A percentile compares a stretch with the other conserved stretches of the same genome.
phyloP scores from a whole-genome alignment of 495 filamentous ascomycete genomes.

The Aspergillus bertholletiae region DNA sequence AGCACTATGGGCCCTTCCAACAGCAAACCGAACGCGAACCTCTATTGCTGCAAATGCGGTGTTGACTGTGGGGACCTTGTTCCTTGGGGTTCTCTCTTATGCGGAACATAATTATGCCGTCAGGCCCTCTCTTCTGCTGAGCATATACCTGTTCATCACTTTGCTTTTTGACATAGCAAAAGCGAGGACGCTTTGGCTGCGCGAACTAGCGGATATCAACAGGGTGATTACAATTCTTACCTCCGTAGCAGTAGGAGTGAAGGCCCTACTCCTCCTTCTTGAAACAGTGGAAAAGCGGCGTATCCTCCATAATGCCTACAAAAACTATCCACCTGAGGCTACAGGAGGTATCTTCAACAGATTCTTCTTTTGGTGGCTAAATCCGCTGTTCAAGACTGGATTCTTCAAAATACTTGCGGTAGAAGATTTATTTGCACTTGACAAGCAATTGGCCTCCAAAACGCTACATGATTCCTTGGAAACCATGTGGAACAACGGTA shows the following conservation, averaged over 20 bases:
- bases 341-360: slow-evolving; percentile 51
- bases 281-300: slow-evolving; percentile 54
- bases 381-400: slow-evolving; percentile 48
- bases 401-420: slow-evolving; percentile 39
- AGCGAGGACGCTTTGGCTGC: slow-evolving; percentile 56
- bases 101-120: slow-evolving; percentile 54
- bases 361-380: slow-evolving; percentile 58
- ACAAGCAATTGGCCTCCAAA: slow-evolving; percentile 43
- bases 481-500: slow-evolving; percentile 27
- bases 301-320: slow-evolving; percentile 42
- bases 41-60: slow-evolving; percentile 48
- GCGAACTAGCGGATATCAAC: slow-evolving; percentile 29
- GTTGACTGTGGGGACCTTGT: slow-evolving; percentile 34
- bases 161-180: slow-evolving; percentile 56
- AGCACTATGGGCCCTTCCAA: slow-evolving; percentile 43
- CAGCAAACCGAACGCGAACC: slow-evolving; percentile 27
- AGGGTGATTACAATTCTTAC: slow-evolving; percentile 42
- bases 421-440: slow-evolving; percentile 43
- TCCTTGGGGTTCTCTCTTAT: slow-evolving; percentile 48
- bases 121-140: slow-evolving; percentile 57
- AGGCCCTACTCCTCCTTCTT: slow-evolving; percentile 45
- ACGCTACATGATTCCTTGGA: slow-evolving; percentile 33
- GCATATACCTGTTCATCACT: slow-evolving; percentile 57
- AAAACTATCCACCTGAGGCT: slow-evolving; percentile 54
- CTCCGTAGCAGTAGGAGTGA: slow-evolving; percentile 43